phyloP scores from a whole-genome alignment of 225 moss, liverwort and hornwort species.

The Pseudisothecium myosuroides region DNA sequence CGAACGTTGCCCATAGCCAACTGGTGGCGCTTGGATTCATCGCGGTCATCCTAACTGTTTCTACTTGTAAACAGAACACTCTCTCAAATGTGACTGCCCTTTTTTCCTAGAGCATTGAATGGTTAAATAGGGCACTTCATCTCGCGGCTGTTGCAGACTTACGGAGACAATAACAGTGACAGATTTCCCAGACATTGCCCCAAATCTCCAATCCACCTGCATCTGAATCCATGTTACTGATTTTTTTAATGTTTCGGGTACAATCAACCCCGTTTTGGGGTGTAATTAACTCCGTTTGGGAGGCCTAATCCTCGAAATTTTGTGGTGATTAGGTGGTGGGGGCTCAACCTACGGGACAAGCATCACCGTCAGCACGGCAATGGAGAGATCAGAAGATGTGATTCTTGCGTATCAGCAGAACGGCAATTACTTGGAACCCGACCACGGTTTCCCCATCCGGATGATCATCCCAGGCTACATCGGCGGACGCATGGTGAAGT shows the following conservation, averaged over 20 bases:
- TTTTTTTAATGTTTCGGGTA: background rate
- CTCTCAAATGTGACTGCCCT: background rate
- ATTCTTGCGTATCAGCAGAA: constrained; percentile 80
- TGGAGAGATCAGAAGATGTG: constrained; percentile 57
- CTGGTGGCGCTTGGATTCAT: background rate
- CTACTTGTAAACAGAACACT: background rate
- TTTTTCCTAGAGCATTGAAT: background rate
- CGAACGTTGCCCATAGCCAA: background rate
- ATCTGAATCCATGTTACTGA: background rate
- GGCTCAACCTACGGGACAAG: constrained; percentile 84
- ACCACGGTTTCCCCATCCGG: constrained; percentile 83
- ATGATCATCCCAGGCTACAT: constrained; percentile 81
- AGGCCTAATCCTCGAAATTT: background rate
- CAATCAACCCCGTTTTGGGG: too few relatives aligned
- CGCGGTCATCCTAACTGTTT: too few relatives aligned
- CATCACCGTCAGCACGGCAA: constrained; percentile 41
- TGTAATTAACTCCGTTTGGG: background rate
- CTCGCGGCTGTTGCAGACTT: background rate
- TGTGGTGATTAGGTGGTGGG: constrained; percentile 10
- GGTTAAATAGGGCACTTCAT: background rate
- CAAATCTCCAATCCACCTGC: background rate
- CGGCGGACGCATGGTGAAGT: constrained; percentile 98
- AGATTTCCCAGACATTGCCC: background rate
- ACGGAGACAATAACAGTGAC: background rate
- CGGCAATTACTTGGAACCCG: constrained; percentile 57